Evolutionary conservation across 495 filamentous ascomycete genomes (phyloP), one percentile per base, ranked within the genome.

Genomic region (Xylaria telfairii): DNA sequence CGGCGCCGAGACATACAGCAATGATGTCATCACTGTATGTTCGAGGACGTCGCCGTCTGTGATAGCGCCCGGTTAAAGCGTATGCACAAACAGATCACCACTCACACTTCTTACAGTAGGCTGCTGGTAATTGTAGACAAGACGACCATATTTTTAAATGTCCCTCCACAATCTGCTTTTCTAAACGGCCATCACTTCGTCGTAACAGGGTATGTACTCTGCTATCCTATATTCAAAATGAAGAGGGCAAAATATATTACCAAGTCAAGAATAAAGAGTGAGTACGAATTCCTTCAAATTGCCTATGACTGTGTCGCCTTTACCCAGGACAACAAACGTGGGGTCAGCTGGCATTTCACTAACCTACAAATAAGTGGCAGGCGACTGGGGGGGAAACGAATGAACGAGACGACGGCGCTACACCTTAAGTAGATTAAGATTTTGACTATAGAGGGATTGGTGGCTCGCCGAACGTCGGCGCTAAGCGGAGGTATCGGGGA

Each of bases 401-500:
- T 13, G 47, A 0, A 13, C 47, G 28, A 57, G 26, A 57, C 37
- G 30, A 59, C 30, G 56, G 37, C 7, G 53, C 13, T 30, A 59
- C n/a, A 10, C 17, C 56, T 28, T 34, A n/a, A 6, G 2, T 12
- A 13, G 28, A 34, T 32, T 15, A 4, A 13, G 28, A 34, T 32
- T 15, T 37, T 34, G 17, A 59, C 53, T 34, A 57, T 41, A 10
- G 39, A 10, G 39, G 8, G 12, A 41, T 41, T 41, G 39, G 12
- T 12, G 12, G 39, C 49, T 28, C 1, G 12, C 24, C 49, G 21
- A 26, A 24, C 4, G 10, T 34, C 56, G 56, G 56, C 37, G 19
- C 30, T 21, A 59, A 4, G 21, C 56, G 56, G 56, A 59, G 56
- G 56, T 59, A 59, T 59, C 56, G 56, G 56, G 28, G 13, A 37